These are phyloP conservation scores for Cronartium quercuum DNA, from an alignment of 1,284 basidiomycete genomes.

Conservation along the genomic window DNA sequence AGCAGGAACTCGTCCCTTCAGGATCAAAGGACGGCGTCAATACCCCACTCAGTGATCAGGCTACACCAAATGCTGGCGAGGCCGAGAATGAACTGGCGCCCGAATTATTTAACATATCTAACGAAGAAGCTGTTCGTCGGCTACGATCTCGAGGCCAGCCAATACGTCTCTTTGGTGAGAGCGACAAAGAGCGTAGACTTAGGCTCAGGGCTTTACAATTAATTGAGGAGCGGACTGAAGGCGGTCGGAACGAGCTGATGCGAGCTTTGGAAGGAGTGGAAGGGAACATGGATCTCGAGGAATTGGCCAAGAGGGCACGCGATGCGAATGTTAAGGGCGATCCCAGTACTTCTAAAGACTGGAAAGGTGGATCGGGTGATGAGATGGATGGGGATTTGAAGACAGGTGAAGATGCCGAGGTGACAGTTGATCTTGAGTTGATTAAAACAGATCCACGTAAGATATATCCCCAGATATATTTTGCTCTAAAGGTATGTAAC, in stretches of 20 bases:
- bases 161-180: constrained; percentile 88
- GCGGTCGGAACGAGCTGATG: constrained; percentile 85
- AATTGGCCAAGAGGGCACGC: constrained; percentile 57
- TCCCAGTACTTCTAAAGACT: constrained; percentile 42
- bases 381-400: constrained; percentile 16
- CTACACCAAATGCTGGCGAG: background rate
- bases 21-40: constrained; percentile 6
- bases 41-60: background rate
- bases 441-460: constrained; percentile 91
- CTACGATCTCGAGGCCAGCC: constrained; percentile 87
- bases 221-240: constrained; percentile 66
- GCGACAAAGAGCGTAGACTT: constrained; percentile 83
- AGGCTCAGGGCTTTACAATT: constrained; percentile 87
- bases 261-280: constrained; percentile 87
- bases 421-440: constrained; percentile 68
- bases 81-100: constrained; percentile 41
- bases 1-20: constrained; percentile 36
- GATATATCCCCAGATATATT: constrained; percentile 94
- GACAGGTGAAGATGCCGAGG: constrained; percentile 51
- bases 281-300: constrained; percentile 57
- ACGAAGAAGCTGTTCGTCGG: constrained; percentile 81
- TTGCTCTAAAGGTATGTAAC: constrained; percentile 67
- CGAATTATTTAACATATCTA: constrained; percentile 79
- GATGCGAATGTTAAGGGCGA: constrained; percentile 36
- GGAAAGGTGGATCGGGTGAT: constrained; percentile 41